phyloP scores from a whole-genome alignment of 768 basidiomycete species.

The Trametes cubensis region DNA sequence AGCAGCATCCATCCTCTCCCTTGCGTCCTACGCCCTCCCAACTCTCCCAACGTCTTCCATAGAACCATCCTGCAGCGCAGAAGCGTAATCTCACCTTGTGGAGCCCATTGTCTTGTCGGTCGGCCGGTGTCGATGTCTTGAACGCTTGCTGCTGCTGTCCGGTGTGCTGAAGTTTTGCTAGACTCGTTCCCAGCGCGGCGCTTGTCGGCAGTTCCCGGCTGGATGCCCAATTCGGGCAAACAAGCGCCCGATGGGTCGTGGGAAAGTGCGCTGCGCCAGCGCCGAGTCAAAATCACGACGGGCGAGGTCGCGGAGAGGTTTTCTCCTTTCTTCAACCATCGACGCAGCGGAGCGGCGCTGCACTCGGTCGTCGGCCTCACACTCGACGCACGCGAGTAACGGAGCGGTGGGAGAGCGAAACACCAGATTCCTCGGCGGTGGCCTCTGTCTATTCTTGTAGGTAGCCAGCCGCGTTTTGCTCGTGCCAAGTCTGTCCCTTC shows the following conservation, averaged over 20 bases:
- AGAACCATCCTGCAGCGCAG: conserved; percentile 15
- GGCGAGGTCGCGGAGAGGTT: background rate
- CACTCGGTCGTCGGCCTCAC: conserved; percentile 46
- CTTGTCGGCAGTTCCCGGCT: conserved; percentile 17
- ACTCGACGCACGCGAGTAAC: conserved; percentile 53
- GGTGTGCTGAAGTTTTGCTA: conserved; percentile 19
- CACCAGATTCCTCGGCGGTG: conserved; percentile 24
- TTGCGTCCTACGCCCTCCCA: conserved; percentile 14
- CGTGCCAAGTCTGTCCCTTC: conserved; percentile 23
- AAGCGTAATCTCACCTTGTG: conserved; percentile 63
- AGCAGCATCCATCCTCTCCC: conserved; percentile 51
- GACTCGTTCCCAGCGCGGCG: conserved; percentile 12
- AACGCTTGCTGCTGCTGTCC: conserved; percentile 25
- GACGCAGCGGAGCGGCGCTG: conserved; percentile 48
- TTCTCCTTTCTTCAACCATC: conserved; percentile 36
- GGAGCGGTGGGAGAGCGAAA: conserved; percentile 59
- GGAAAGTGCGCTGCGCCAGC: conserved; percentile 11
- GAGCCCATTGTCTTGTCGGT: conserved; percentile 69
- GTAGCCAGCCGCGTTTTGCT: conserved; percentile 29
- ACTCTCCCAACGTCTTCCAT: conserved; percentile 27
- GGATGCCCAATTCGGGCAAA: background rate
- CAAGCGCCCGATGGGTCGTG: conserved; percentile 9
- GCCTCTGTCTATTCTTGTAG: conserved; percentile 21
- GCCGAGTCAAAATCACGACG: background rate
- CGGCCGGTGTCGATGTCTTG: conserved; percentile 37